Conservation (phyloP, 345 rosid genomes). For the Ceriops zippeliana region DNA sequence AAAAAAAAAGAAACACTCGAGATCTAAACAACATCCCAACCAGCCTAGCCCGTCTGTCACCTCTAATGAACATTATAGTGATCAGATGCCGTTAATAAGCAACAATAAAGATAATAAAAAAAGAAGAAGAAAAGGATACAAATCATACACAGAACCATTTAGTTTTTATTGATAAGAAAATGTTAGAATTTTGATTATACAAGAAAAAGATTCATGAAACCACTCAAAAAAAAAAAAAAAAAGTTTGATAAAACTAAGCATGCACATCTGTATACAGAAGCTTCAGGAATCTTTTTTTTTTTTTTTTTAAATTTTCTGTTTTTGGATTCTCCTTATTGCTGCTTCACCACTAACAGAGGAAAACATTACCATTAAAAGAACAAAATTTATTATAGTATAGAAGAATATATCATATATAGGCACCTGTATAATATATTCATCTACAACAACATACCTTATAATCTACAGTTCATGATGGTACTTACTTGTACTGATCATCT, state of each 20-base stretch:
- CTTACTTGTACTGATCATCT: too few relatives aligned
- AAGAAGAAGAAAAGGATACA: too few relatives aligned
- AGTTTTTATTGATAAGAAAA: not conserved
- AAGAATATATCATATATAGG: not conserved
- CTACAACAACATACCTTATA: conserved; percentile 13
- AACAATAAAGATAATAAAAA: too few relatives aligned
- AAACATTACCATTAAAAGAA: not conserved
- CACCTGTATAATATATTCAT: not conserved
- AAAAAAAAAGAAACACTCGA: too few relatives aligned
- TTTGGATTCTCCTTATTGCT: conserved; percentile 15
- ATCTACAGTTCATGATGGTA: not conserved
- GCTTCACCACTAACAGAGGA: conserved; percentile 4
- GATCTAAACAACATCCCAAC: too few relatives aligned
- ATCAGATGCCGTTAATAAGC: too few relatives aligned
- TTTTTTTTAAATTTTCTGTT: not conserved
- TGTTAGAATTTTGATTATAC: not conserved
- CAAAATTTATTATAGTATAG: not conserved
- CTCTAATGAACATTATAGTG: too few relatives aligned
- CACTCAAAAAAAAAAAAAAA: conserved; percentile 5
- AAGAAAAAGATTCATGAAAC: conserved; percentile 20
- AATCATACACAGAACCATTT: too few relatives aligned
- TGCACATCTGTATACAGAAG: not conserved
- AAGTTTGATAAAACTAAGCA: conserved; percentile 20
- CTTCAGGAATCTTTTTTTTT: conserved; percentile 16
- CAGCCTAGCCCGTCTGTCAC: too few relatives aligned